Evolutionary conservation across 345 rosid genomes (phyloP).

Genomic region (Crucihimalaya himalaica): DNA sequence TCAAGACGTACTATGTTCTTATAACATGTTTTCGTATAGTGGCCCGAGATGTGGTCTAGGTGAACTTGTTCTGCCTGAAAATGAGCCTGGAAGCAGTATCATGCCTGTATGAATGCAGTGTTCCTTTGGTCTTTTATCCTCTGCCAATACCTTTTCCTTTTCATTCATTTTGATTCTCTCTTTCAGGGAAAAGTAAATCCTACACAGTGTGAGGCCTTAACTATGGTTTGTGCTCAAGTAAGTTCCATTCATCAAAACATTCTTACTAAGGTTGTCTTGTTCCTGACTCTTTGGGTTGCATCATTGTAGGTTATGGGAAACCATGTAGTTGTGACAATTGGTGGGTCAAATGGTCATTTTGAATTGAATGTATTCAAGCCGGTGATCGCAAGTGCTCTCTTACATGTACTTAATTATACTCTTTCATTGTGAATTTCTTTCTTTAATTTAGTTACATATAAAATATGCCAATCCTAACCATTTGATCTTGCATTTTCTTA

Average conservation of each 20-base stretch:
- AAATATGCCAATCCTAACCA: not conserved
- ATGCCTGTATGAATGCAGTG: conserved; percentile 68
- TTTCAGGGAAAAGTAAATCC: conserved; percentile 97
- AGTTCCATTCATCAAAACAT: conserved; percentile 22
- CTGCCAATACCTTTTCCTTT: not conserved
- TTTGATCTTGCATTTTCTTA: conserved; percentile 16
- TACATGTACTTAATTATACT: conserved; percentile 63
- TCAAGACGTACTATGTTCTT: conserved; percentile 20
- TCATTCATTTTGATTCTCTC: not conserved
- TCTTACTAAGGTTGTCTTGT: conserved; percentile 8
- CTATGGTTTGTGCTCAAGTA: conserved; percentile 99
- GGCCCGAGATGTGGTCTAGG: conserved; percentile 99
- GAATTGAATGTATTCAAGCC: conserved; percentile 97
- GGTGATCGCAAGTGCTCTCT: conserved; percentile 84
- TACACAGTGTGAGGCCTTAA: conserved; percentile 94
- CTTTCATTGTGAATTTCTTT: not conserved
- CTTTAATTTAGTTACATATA: not conserved
- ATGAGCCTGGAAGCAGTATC: conserved; percentile 98
- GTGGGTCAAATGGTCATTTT: conserved; percentile 95
- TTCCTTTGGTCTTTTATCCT: conserved; percentile 4
- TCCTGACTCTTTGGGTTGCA: conserved; percentile 1
- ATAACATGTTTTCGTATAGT: conserved; percentile 47
- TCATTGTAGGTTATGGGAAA: conserved; percentile 84
- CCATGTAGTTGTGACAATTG: conserved; percentile 85
- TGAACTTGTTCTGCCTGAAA: conserved; percentile 96